phyloP scores from a whole-genome alignment of 2,329 filamentous ascomycete genomes.

The Colletotrichum sp. region DNA sequence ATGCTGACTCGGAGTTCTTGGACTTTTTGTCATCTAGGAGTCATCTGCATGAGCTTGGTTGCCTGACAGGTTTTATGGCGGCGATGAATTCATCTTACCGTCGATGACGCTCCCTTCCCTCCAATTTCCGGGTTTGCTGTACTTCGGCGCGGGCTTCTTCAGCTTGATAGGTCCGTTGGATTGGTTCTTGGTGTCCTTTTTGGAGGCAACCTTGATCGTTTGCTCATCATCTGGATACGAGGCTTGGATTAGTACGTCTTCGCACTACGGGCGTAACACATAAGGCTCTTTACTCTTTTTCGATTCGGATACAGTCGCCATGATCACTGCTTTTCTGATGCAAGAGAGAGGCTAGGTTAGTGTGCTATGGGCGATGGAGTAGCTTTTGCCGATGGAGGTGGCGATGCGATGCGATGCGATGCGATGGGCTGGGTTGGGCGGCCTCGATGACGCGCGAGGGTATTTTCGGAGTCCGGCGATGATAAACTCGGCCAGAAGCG shows the following conservation, averaged over 20 bases:
- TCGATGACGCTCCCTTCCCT: slow-evolving; percentile 68
- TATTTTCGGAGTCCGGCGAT: background rate
- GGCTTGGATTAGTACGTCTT: background rate
- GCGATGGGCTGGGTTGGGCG: background rate
- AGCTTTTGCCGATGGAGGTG: background rate
- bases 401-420: background rate
- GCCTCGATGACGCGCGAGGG: background rate
- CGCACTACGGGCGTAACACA: background rate
- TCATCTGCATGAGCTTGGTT: background rate
- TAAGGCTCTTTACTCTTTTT: slow-evolving; percentile 17
- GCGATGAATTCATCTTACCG: slow-evolving; percentile 44
- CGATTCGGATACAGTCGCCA: slow-evolving; percentile 20
- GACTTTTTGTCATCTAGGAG: slow-evolving; percentile 59
- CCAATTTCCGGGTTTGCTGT: slow-evolving; percentile 74
- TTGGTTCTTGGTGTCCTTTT: slow-evolving; percentile 52
- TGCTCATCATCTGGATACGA: slow-evolving; percentile 53
- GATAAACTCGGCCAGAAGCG: background rate
- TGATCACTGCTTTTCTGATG: background rate
- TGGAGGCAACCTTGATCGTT: slow-evolving; percentile 68
- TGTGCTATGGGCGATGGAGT: background rate
- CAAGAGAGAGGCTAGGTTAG: background rate
- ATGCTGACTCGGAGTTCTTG: slow-evolving; percentile 45
- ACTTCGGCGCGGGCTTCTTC: slow-evolving; percentile 66
- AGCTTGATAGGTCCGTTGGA: slow-evolving; percentile 61
- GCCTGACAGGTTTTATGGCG: background rate